A percentile compares a stretch with the other conserved stretches of the same genome.
phyloP scores from a whole-genome alignment of 306 rosid species.

The Casuarina equisetifolia region DNA sequence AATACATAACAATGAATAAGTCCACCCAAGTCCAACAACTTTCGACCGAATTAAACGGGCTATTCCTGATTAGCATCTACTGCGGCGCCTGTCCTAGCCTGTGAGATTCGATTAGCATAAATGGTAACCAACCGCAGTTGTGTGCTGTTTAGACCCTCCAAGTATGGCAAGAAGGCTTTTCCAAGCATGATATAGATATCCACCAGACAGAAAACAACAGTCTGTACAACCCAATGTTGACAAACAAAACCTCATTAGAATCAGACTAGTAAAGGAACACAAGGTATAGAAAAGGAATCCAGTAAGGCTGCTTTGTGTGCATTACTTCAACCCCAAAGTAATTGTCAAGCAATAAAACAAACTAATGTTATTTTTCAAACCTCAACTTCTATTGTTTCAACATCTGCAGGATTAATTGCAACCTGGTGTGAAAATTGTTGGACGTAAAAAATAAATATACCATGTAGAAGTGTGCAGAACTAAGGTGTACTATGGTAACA shows the following conservation, averaged over 20 bases:
- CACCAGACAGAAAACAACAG: constrained; percentile 97
- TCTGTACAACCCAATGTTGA: constrained; percentile 58
- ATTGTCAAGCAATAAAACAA: neutral
- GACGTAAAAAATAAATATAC: too few species aligned
- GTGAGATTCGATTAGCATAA: constrained; percentile 95
- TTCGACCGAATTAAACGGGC: constrained; percentile 28
- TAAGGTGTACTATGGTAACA: too few species aligned
- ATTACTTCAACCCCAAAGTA: neutral
- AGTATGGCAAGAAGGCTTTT: constrained; percentile 87
- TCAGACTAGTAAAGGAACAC: neutral
- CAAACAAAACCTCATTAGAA: neutral
- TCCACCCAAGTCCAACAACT: constrained; percentile 36
- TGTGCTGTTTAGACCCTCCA: constrained; percentile 93
- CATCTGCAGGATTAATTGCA: too few species aligned
- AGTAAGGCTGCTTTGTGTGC: neutral
- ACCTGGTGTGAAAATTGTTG: too few species aligned
- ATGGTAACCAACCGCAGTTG: constrained; percentile 93
- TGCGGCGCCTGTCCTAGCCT: constrained; percentile 79
- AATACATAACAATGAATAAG: constrained; percentile 60
- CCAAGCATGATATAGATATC: constrained; percentile 98
- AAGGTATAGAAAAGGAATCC: neutral
- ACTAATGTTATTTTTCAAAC: neutral
- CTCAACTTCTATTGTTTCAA: neutral
- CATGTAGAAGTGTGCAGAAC: too few species aligned
- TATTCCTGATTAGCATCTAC: constrained; percentile 61